Evolutionary conservation across 331 rosid genomes (phyloP).

Genomic region (Acacia pycnantha): DNA sequence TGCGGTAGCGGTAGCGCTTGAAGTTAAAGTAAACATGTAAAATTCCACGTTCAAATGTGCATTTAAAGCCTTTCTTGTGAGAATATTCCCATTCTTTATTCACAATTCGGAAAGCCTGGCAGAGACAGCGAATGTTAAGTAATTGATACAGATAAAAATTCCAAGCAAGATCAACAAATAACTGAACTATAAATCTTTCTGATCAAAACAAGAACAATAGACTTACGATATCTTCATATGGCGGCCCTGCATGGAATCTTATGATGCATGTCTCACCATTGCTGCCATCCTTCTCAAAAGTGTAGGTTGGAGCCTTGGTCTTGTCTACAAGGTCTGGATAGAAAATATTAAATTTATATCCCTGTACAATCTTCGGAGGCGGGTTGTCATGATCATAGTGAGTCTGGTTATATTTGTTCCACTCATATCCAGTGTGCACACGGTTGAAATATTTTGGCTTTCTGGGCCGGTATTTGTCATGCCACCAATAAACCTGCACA

Average conservation of each 20-base stretch:
- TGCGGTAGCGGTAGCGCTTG: conserved; percentile 84
- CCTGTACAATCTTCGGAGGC: conserved; percentile 93
- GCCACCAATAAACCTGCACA: conserved; percentile 96
- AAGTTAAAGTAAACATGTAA: conserved; percentile 89
- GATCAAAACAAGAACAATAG: conserved; percentile 23
- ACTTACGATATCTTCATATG: conserved; percentile 89
- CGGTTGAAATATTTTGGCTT: conserved; percentile 95
- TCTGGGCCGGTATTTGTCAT: conserved; percentile 91
- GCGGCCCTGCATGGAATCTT: conserved; percentile 94
- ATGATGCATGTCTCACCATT: conserved; percentile 87
- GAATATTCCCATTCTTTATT: conserved; percentile 98
- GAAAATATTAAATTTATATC: conserved; percentile 87
- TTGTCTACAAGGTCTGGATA: conserved; percentile 97
- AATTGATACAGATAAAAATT: neutral
- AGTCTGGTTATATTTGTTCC: conserved; percentile 97
- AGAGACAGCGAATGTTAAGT: neutral
- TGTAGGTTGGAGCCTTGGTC: conserved; percentile 74
- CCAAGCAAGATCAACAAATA: neutral
- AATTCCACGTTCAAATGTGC: conserved; percentile 95
- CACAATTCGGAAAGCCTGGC: conserved; percentile 87
- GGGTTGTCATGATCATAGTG: conserved; percentile 97
- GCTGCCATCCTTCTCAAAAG: conserved; percentile 86
- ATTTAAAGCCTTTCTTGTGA: conserved; percentile 91
- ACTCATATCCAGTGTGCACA: conserved; percentile 91
- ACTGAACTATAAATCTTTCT: conserved; percentile 11